phyloP scores from a whole-genome alignment of 2,329 filamentous ascomycete species.

The Colletotrichum zoysiae region DNA sequence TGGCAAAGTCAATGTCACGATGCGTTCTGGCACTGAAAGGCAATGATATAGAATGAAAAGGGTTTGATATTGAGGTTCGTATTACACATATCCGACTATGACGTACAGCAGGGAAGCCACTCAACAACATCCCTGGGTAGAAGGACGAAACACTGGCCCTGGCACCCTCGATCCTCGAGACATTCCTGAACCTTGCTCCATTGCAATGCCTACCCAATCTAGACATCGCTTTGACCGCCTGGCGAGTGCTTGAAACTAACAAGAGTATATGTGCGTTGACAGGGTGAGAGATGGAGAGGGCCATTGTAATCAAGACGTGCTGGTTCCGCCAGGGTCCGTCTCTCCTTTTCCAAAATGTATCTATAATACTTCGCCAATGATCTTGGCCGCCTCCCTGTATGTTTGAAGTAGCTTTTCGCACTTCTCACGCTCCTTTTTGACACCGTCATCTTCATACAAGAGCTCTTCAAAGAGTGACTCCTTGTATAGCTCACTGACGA shows the following conservation, averaged over 20 bases:
- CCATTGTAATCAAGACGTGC: conserved; percentile 23
- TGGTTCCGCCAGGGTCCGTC: conserved; percentile 17
- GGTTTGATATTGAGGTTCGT: conserved; percentile 12
- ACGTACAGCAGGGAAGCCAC: conserved; percentile 19
- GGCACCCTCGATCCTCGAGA: conserved; percentile 7
- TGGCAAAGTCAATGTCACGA: background rate
- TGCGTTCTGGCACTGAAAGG: background rate
- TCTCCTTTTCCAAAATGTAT: conserved; percentile 35
- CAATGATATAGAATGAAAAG: background rate
- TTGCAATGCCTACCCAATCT: conserved; percentile 14
- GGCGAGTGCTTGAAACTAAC: conserved; percentile 16
- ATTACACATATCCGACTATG: conserved; percentile 24
- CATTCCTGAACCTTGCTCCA: conserved; percentile 12
- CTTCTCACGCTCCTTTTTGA: conserved; percentile 98
- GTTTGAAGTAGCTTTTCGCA: conserved; percentile 96
- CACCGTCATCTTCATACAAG: conserved; percentile 95
- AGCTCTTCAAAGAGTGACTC: conserved; percentile 92
- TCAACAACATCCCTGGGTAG: conserved; percentile 6
- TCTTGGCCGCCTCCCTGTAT: conserved; percentile 97
- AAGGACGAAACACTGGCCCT: background rate
- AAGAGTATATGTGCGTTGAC: conserved; percentile 23
- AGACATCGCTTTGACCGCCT: conserved; percentile 11
- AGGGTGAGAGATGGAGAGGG: conserved; percentile 2
- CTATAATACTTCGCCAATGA: conserved; percentile 94
- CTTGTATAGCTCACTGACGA: conserved; percentile 96